phyloP scores from a whole-genome alignment of 495 filamentous ascomycete genomes.

The Neurospora sp. region DNA sequence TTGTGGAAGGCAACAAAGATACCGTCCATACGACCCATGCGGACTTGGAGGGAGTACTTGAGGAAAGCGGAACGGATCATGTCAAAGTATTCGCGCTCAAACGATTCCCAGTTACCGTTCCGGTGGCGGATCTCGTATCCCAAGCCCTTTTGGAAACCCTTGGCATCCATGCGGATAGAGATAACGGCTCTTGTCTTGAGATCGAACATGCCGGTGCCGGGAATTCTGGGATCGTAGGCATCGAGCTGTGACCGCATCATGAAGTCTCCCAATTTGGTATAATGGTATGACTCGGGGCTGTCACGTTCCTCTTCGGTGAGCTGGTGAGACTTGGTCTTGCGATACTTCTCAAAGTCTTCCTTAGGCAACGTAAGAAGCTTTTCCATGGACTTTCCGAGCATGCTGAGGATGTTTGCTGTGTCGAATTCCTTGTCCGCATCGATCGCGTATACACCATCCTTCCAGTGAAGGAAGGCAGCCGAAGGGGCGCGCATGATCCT shows the following conservation, averaged over 20 bases:
- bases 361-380: slow-evolving; percentile 81
- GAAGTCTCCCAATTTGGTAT: slow-evolving; percentile 79
- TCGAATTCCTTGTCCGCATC: slow-evolving; percentile 95
- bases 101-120: slow-evolving; percentile 75
- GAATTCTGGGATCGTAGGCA: slow-evolving; percentile 75
- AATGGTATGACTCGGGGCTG: slow-evolving; percentile 72
- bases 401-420: slow-evolving; percentile 70
- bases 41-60: slow-evolving; percentile 92
- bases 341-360: slow-evolving; percentile 76
- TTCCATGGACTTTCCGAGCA: slow-evolving; percentile 91
- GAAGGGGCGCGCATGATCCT: slow-evolving; percentile 56
- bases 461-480: slow-evolving; percentile 77
- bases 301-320: slow-evolving; percentile 54
- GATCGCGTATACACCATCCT: slow-evolving; percentile 84
- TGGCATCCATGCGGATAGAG: slow-evolving; percentile 75
- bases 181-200: slow-evolving; percentile 90
- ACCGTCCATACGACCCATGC: slow-evolving; percentile 96
- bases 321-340: slow-evolving; percentile 51
- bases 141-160: slow-evolving; percentile 58
- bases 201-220: slow-evolving; percentile 93
- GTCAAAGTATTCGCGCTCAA: slow-evolving; percentile 90
- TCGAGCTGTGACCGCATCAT: slow-evolving; percentile 95
- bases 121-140: slow-evolving; percentile 78
- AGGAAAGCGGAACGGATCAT: slow-evolving; percentile 93
- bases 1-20: slow-evolving; percentile 99